phyloP scores from a whole-genome alignment of 352 stramenopile species.

The Plasmopara viticola region DNA sequence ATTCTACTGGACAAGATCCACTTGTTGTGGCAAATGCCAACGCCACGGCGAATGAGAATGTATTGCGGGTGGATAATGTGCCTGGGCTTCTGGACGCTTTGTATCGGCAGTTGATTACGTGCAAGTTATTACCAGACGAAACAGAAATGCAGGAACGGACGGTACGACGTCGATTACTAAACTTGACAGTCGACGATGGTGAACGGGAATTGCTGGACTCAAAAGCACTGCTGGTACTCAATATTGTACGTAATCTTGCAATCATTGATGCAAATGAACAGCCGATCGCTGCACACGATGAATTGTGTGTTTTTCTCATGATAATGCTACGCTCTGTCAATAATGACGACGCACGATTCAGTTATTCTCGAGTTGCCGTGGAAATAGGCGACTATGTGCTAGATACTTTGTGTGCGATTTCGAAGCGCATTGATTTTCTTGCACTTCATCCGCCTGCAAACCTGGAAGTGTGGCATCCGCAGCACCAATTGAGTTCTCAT shows the following conservation, averaged over 20 bases:
- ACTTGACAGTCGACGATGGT: conserved; percentile 32
- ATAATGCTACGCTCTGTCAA: conserved; percentile 43
- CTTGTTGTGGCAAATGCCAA: conserved; percentile 3
- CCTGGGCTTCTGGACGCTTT: conserved; percentile 69
- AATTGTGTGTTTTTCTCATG: conserved; percentile 58
- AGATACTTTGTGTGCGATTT: conserved; percentile 67
- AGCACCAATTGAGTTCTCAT: conserved; percentile 52
- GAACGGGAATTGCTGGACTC: conserved; percentile 55
- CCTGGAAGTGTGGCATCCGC: conserved; percentile 52
- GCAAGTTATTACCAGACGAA: conserved; percentile 38
- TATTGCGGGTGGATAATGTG: conserved; percentile 60
- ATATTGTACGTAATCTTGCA: conserved; percentile 73
- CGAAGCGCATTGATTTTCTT: conserved; percentile 66
- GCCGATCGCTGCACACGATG: conserved; percentile 55
- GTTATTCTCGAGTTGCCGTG: conserved; percentile 17
- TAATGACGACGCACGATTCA: conserved; percentile 20
- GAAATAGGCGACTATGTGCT: conserved; percentile 66
- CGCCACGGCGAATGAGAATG: conserved; percentile 36
- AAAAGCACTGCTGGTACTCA: conserved; percentile 49
- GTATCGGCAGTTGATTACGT: conserved; percentile 57
- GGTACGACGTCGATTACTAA: conserved; percentile 35
- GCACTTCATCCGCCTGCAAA: conserved; percentile 44
- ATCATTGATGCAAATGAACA: conserved; percentile 70
- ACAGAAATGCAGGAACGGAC: conserved; percentile 10
- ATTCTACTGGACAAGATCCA: background rate